Evolutionary conservation across 768 basidiomycete genomes (phyloP).

Genomic region (Tubosaeta sp.): DNA sequence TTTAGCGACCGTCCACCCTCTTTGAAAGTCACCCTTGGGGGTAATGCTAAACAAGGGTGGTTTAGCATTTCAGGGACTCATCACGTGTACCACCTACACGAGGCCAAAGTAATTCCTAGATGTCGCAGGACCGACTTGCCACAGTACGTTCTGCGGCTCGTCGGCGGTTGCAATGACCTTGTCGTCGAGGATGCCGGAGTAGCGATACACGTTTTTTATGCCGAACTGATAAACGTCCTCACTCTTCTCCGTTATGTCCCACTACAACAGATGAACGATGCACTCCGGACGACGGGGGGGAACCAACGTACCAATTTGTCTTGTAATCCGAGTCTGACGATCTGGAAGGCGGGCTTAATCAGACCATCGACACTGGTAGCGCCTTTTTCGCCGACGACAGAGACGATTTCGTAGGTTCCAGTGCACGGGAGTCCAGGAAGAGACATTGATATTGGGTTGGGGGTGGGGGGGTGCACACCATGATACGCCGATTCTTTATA

Average conservation of each 20-base stretch:
- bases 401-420: background rate
- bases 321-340: background rate
- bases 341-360: background rate
- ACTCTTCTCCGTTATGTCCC: background rate
- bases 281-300: background rate
- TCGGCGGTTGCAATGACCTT: background rate
- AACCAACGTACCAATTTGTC: background rate
- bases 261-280: background rate
- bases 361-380: background rate
- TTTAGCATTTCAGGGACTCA: too few species aligned
- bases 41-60: too few species aligned
- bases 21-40: too few species aligned
- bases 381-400: background rate
- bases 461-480: too few species aligned
- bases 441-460: background rate
- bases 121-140: background rate
- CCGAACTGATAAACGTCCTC: background rate
- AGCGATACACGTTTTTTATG: background rate
- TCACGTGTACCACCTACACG: too few species aligned
- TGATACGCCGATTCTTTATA: too few species aligned
- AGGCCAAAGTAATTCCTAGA: too few species aligned
- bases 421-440: background rate
- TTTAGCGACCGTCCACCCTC: too few species aligned
- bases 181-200: background rate
- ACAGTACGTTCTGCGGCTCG: background rate